Evolutionary conservation across 805 yeast species (phyloP).

Genomic region (Candida hungchunana): DNA sequence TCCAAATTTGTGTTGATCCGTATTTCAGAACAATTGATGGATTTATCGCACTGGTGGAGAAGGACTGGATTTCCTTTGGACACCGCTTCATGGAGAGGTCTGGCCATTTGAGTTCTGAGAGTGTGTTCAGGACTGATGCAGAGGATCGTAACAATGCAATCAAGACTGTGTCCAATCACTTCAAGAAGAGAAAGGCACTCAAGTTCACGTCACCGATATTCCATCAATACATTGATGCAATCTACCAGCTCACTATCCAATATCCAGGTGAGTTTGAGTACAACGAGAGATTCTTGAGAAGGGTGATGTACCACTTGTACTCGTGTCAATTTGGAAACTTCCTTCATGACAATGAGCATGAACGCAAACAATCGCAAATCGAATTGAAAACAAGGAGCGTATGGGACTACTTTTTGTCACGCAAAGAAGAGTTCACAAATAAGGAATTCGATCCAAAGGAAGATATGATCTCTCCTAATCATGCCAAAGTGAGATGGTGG

Average conservation of each 20-base stretch:
- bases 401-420: constrained; percentile 89
- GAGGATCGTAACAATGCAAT: constrained; percentile 38
- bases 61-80: constrained; percentile 95
- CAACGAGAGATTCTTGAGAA: constrained; percentile 80
- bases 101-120: constrained; percentile 52
- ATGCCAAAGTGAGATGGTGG: constrained; percentile 79
- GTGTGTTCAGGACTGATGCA: constrained; percentile 39
- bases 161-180: constrained; percentile 39
- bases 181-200: constrained; percentile 43
- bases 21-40: constrained; percentile 85
- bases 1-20: constrained; percentile 87
- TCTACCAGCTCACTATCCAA: constrained; percentile 72
- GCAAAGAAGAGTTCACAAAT: constrained; percentile 66
- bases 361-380: constrained; percentile 37
- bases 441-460: constrained; percentile 33
- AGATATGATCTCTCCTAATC: constrained; percentile 51
- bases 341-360: constrained; percentile 68
- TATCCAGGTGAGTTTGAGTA: constrained; percentile 75
- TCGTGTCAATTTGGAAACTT: constrained; percentile 96
- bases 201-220: constrained; percentile 85
- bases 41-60: constrained; percentile 78
- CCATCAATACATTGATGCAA: constrained; percentile 90
- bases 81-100: constrained; percentile 82
- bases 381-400: constrained; percentile 65
- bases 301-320: constrained; percentile 81